Conservation (phyloP, 495 filamentous ascomycete species). For the Hypomontagnella submonticulosa region DNA sequence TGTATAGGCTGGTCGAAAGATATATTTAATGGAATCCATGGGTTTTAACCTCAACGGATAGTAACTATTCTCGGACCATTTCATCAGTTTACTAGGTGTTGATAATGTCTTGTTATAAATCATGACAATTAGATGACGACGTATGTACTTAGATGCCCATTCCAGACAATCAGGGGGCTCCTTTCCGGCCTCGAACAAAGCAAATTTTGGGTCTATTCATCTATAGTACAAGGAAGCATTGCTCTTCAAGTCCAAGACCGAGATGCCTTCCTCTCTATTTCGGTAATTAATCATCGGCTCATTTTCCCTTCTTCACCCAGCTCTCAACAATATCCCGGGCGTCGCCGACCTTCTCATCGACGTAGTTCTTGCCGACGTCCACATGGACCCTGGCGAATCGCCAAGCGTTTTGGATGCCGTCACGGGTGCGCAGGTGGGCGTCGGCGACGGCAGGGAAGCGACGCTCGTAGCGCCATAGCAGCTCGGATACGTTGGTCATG, state of each 20-base stretch:
- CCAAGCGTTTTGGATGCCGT: conserved; percentile 74
- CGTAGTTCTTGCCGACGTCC: conserved; percentile 72
- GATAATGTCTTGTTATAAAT: neutral
- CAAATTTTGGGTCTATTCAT: conserved; percentile 38
- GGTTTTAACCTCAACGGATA: too few species aligned
- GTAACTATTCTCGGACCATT: neutral
- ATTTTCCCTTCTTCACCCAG: conserved; percentile 90
- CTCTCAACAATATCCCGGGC: conserved; percentile 80
- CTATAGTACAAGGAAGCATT: conserved; percentile 39
- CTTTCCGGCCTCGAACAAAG: conserved; percentile 25
- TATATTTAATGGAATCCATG: too few species aligned
- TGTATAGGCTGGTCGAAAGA: neutral
- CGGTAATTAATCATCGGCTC: conserved; percentile 18
- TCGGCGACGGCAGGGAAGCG: conserved; percentile 81
- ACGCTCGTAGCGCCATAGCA: conserved; percentile 92
- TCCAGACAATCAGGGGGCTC: conserved; percentile 3
- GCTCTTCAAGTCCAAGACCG: conserved; percentile 1
- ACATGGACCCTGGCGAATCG: conserved; percentile 76
- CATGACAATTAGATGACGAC: too few species aligned
- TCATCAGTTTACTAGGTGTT: neutral
- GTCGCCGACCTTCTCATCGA: conserved; percentile 79
- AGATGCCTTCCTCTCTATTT: neutral
- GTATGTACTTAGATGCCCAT: too few species aligned
- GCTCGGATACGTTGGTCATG: conserved; percentile 83
- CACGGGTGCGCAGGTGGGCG: conserved; percentile 73